Base-by-base conservation (phyloP, 1,284 basidiomycete species). In the Ustilago esculenta region DNA sequence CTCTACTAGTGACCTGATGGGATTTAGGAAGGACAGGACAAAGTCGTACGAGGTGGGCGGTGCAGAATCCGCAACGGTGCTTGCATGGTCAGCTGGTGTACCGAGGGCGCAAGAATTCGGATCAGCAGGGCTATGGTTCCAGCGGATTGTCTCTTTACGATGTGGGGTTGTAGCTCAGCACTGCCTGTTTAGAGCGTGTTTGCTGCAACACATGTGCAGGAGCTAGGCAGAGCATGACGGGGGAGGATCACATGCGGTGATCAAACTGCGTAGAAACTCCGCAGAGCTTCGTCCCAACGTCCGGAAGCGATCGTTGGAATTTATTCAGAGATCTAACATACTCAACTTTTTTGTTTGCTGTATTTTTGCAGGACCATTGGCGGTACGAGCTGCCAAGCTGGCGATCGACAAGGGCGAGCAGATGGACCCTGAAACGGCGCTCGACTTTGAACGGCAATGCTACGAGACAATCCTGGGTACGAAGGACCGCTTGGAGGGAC, bases 371-470 rank as follows among this genome's bases (percentile, higher is more conserved):
- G 93, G 92, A 29, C 94, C 93, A 8, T 84, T 97, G 30, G 93
- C 94, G 2, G 85, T 97, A 15, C 87, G 89, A 24, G 92, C 92
- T 0, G 93, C 94, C 6, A 97, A 97, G 80, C 86, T 88, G 68
- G 92, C 92, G 3, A 90, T 97, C 57, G 90, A 91, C 39, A 86
- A 89, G 30, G 91, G 92, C 14, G 85, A 87, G 8, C 89, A 92
- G 73, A 84, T 93, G 18, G 85, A 91, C 53, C 52, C 50, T 5
- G 78, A 79, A 42, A 72, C 79, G 86, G 92, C 92, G 9, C 86
- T 96, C 7, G 91, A 94, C 81, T 92, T 94, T 72, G 94, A 97
- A 82, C 86, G 90, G 29, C 88, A 89, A 10, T 89, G 90, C 21
- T 97, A 97, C 73, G 90, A 95, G 73, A 86, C 88, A 1, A 85